A percentile compares a stretch with the other conserved stretches of the same genome.
Evolutionary conservation across 441 rosid species (phyloP).

Genomic region (Populus tomentosa): DNA sequence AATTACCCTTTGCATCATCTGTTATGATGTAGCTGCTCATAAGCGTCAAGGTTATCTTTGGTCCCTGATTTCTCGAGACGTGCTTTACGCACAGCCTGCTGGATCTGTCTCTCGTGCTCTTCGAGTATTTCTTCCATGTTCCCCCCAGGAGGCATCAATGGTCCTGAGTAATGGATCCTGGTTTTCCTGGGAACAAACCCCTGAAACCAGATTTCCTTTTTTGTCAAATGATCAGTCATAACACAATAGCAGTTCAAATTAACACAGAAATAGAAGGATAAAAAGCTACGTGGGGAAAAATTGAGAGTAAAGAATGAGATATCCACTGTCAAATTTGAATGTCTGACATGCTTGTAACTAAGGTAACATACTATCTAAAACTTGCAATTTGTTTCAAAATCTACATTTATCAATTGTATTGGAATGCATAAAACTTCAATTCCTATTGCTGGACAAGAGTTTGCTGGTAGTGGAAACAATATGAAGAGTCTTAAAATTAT

Average conservation of each 20-base stretch:
- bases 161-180: slow-evolving; percentile 45
- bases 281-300: no score
- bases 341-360: no score
- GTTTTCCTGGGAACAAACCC: slow-evolving; percentile 57
- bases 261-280: not conserved
- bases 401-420: no score
- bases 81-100: no score
- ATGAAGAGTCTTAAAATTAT: no score
- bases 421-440: no score
- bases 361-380: no score
- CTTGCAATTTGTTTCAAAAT: no score
- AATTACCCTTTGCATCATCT: slow-evolving; percentile 12
- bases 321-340: no score
- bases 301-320: no score
- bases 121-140: slow-evolving; percentile 76
- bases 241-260: not conserved
- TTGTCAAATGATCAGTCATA: not conserved
- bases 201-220: slow-evolving; percentile 31
- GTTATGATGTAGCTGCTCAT: slow-evolving; percentile 17
- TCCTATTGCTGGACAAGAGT: no score
- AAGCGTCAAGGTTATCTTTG: slow-evolving; percentile 29
- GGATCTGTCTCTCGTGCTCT: slow-evolving; percentile 94
- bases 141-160: slow-evolving; percentile 58
- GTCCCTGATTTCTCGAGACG: slow-evolving; percentile 54
- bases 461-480: no score